Percentiles rank a stretch among this genome's conserved stretches.
phyloP scores from a whole-genome alignment of 805 yeast genomes.

The Lachancea mirantina region DNA sequence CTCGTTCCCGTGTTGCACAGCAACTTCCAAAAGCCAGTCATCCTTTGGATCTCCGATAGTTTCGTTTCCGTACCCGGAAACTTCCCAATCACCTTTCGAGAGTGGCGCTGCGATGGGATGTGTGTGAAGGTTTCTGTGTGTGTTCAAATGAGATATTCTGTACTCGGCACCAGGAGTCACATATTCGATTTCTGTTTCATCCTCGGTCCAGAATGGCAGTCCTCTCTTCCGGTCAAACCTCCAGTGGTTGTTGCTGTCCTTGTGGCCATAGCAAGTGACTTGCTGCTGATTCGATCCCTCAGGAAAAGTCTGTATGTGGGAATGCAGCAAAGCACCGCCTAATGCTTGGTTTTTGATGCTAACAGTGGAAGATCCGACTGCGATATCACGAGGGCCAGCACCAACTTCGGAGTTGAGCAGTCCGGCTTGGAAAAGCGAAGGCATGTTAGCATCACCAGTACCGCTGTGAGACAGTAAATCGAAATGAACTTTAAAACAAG shows the following conservation, averaged over 20 bases:
- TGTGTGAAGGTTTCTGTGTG: slow-evolving; percentile 75
- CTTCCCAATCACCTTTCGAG: slow-evolving; percentile 63
- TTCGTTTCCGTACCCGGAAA: slow-evolving; percentile 75
- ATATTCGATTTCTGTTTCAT: slow-evolving; percentile 28
- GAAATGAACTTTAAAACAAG: slow-evolving; percentile 69
- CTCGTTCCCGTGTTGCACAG: slow-evolving; percentile 53
- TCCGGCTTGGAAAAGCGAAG: slow-evolving; percentile 75
- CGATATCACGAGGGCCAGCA: slow-evolving; percentile 64
- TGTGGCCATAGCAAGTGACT: slow-evolving; percentile 84
- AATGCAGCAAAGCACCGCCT: slow-evolving; percentile 74
- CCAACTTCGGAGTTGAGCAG: slow-evolving; percentile 58
- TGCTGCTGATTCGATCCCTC: slow-evolving; percentile 93
- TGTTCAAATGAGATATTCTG: slow-evolving; percentile 61
- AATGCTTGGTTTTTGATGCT: slow-evolving; percentile 57
- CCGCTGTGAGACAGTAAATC: slow-evolving; percentile 68
- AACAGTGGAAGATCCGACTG: slow-evolving; percentile 48
- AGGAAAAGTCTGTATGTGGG: slow-evolving; percentile 81
- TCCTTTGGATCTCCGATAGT: slow-evolving; percentile 72
- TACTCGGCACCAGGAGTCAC: slow-evolving; percentile 59
- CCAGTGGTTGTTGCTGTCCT: slow-evolving; percentile 85
- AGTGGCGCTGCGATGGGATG: slow-evolving; percentile 76
- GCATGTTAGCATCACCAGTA: slow-evolving; percentile 75
- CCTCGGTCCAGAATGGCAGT: slow-evolving; percentile 21
- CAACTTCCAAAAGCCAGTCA: slow-evolving; percentile 85
- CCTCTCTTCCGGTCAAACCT: slow-evolving; percentile 53